Base-by-base conservation (phyloP, 345 rosid genomes). In the Moricandia arvensis region DNA sequence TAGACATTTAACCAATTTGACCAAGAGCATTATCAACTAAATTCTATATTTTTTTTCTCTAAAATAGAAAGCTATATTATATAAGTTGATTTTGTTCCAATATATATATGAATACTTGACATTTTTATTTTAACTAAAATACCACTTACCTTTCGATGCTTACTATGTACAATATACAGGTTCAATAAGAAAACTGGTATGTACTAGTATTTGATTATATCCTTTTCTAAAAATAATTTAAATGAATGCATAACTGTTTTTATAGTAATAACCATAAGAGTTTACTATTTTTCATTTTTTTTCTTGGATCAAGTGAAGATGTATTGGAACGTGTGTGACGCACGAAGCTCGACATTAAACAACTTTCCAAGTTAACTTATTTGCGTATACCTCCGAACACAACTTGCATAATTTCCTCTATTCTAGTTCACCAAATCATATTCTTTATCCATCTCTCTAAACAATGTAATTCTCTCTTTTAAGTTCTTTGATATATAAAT, bases 251-350 rank as follows among this genome's bases (percentile, higher is more conserved):
- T 5, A 26, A 58, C 16, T 27, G 17, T 58, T 58, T 58, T 15
- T 7, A 12, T 43, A 58, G 59, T 43, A 21, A 21, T 0, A 21
- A 21, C 2, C 9, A 21, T n/a, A 26, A 33, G 68, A 62, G 69
- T 75, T 53, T 69, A 38, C 75, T 38, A 63, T 54, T 63, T 54
- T 47, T 47, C 24, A 21, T 21, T 0, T 29, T 29, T 29, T 29
- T 66, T 66, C 66, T 76, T 70, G 75, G 80, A 76, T 76, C 75
- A 63, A 38, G 65, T 38, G 69, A 57, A 63, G 75, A 76, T 63
- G 37, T 70, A 38, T 31, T 6, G 75, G 59, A 58, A 76, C 51
- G 80, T 76, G 80, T 37, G 75, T 69, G 35, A 70, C 55, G 57
- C 75, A 31, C 59, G 71, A 69, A 63, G n/a, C 66, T 55, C 66